These are phyloP conservation scores for Capronia coronata DNA, from an alignment of 2,329 filamentous ascomycete species.

Conservation along the genomic window DNA sequence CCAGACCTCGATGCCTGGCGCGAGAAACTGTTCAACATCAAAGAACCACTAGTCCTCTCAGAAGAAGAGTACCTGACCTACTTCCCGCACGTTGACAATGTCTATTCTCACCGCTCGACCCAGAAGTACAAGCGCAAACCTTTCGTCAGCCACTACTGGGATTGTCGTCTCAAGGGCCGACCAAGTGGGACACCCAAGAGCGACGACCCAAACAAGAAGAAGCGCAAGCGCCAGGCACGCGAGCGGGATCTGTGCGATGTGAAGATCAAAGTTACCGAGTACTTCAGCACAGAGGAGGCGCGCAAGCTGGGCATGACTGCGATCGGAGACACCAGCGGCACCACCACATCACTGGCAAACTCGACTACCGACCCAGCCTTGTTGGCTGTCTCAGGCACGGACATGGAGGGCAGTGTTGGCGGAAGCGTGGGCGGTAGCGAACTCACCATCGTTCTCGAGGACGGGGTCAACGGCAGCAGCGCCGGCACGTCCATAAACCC, in stretches of 20 bases:
- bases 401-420: conserved; percentile 1
- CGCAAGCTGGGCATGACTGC: conserved; percentile 15
- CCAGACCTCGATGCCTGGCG: conserved; percentile 65
- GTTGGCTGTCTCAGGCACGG: not conserved
- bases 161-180: conserved; percentile 72
- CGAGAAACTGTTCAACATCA: conserved; percentile 66
- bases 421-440: conserved; percentile 25
- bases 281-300: conserved; percentile 51
- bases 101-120: conserved; percentile 77
- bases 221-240: conserved; percentile 67
- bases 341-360: conserved; percentile 26
- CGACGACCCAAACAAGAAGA: conserved; percentile 73
- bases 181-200: conserved; percentile 69
- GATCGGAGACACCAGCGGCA: conserved; percentile 29
- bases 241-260: conserved; percentile 76
- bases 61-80: conserved; percentile 74
- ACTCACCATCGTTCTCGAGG: conserved; percentile 27
- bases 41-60: conserved; percentile 63
- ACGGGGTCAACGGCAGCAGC: conserved; percentile 13
- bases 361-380: not conserved
- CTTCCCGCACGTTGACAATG: conserved; percentile 76
- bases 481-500: conserved; percentile 20
- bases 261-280: conserved; percentile 80
- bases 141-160: conserved; percentile 80
- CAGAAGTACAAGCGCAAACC: conserved; percentile 74